Percentiles rank a stretch among this genome's conserved stretches.
phyloP scores from a whole-genome alignment of 257 asterid species.

The Lycium barbarum region DNA sequence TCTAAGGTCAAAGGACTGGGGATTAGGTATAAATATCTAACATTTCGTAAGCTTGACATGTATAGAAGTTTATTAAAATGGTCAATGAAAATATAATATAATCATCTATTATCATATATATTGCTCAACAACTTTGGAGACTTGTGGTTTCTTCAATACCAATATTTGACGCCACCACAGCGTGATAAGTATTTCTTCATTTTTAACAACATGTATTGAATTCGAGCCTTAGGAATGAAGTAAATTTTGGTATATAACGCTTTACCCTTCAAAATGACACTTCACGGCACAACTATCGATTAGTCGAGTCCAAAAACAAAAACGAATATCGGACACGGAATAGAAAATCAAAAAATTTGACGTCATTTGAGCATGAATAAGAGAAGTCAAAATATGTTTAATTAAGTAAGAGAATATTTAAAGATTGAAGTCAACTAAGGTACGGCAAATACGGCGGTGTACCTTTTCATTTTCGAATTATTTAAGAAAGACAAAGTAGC shows the following conservation, averaged over 20 bases:
- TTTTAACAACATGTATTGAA: too few species aligned
- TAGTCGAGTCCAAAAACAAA: too few species aligned
- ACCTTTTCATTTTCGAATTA: neutral
- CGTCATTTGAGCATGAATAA: neutral
- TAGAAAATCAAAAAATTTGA: neutral
- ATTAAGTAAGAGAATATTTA: neutral
- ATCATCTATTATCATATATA: neutral
- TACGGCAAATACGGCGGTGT: neutral
- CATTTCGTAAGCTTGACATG: neutral
- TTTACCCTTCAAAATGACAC: too few species aligned
- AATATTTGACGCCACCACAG: too few species aligned
- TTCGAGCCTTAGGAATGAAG: too few species aligned
- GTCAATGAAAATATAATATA: neutral
- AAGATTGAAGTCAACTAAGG: neutral
- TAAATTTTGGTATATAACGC: too few species aligned
- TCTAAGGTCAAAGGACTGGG: neutral
- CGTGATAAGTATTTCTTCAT: too few species aligned
- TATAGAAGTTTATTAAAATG: neutral
- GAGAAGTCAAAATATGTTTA: neutral
- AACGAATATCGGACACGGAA: neutral
- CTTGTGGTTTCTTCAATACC: too few species aligned
- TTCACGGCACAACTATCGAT: too few species aligned
- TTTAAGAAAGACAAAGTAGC: slow-evolving; percentile 4
- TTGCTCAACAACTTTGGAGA: too few species aligned
- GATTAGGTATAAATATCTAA: neutral